Percentiles rank a stretch among this genome's conserved stretches.
Conservation (phyloP, 768 basidiomycete genomes). For the Tylopilus sp. region DNA sequence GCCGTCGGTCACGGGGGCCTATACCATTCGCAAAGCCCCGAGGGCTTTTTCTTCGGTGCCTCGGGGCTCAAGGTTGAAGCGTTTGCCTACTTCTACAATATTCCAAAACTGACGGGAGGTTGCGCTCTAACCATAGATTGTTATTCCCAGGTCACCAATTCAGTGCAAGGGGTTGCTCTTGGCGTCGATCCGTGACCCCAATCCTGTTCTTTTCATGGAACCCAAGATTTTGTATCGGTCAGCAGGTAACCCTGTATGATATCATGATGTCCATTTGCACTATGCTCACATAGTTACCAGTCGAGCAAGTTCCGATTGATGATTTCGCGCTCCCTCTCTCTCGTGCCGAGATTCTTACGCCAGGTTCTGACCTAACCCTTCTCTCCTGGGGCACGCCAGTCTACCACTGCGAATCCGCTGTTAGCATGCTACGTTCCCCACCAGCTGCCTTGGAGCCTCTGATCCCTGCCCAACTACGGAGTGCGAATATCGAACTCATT, state of each 20-base stretch:
- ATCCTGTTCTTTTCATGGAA: slow-evolving; percentile 95
- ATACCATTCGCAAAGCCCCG: slow-evolving; percentile 94
- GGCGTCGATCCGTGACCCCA: slow-evolving; percentile 85
- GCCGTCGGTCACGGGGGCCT: slow-evolving; percentile 90
- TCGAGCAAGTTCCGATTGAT: slow-evolving; percentile 90
- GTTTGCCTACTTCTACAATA: not conserved
- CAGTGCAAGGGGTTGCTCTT: slow-evolving; percentile 94
- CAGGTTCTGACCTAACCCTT: slow-evolving; percentile 83
- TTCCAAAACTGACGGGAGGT: not conserved
- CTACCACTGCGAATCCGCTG: slow-evolving; percentile 83
- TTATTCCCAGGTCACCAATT: slow-evolving; percentile 91
- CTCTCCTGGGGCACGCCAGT: slow-evolving; percentile 93
- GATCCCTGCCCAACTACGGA: slow-evolving; percentile 61
- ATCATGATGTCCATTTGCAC: not conserved
- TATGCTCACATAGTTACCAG: slow-evolving; percentile 32
- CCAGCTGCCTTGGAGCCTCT: slow-evolving; percentile 57
- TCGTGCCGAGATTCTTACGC: slow-evolving; percentile 68
- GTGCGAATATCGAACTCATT: slow-evolving; percentile 80
- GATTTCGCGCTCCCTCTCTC: slow-evolving; percentile 85
- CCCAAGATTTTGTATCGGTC: slow-evolving; percentile 92
- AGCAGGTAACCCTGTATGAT: slow-evolving; percentile 45
- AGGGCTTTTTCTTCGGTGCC: slow-evolving; percentile 92
- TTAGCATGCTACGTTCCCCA: slow-evolving; percentile 69
- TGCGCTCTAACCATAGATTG: slow-evolving; percentile 39
- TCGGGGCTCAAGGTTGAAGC: slow-evolving; percentile 74